Evolutionary conservation across 257 asterid genomes (phyloP).

Genomic region (Oldenlandia corymbosa): DNA sequence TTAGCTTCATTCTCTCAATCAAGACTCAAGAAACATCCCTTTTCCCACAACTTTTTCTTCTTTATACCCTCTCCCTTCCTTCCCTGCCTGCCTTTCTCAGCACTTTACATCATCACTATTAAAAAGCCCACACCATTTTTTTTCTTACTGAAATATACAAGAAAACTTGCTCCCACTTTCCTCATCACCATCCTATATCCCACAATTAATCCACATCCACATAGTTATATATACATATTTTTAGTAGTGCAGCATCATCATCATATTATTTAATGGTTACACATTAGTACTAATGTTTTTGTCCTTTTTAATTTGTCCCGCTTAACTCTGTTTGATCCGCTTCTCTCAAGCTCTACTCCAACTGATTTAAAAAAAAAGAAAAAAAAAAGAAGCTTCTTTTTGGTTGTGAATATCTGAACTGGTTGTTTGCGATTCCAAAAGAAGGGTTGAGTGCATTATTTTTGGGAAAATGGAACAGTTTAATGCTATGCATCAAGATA

Average conservation of each 20-base stretch:
- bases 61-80: neutral
- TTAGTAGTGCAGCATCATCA: no score
- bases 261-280: no score
- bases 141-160: neutral
- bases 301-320: neutral
- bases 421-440: neutral
- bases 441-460: no score
- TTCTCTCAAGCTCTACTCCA: neutral
- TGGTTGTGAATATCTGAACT: no score
- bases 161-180: neutral
- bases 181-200: neutral
- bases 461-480: constrained; percentile 46
- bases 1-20: neutral
- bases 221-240: no score
- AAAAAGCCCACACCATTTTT: constrained; percentile 1
- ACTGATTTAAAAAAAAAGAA: neutral
- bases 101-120: constrained; percentile 6
- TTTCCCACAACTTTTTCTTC: constrained; percentile 29
- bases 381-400: neutral
- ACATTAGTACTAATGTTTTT: neutral
- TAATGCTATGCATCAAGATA: constrained; percentile 24
- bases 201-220: no score
- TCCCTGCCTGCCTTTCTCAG: constrained; percentile 12
- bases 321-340: no score
- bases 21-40: constrained; percentile 14